Evolutionary conservation across 2,329 filamentous ascomycete genomes (phyloP).

Genomic region (Neopestalotiopsis clavispora): DNA sequence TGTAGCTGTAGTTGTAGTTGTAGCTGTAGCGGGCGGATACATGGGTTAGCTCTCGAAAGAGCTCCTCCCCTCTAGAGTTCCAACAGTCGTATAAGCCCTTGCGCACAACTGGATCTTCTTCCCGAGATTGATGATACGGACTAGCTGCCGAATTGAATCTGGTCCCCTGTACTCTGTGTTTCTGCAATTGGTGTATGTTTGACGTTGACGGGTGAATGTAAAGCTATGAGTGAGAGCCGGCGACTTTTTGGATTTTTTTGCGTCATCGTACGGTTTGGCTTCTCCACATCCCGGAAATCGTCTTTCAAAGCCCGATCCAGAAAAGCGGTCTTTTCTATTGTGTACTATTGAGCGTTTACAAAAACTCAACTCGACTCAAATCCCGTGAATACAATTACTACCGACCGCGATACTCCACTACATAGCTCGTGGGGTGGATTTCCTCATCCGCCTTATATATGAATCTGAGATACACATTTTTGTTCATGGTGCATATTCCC

Average conservation of each 20-base stretch:
- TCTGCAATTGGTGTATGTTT: not conserved
- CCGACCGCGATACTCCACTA: too few species aligned
- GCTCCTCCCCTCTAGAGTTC: too few species aligned
- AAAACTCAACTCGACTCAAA: not conserved
- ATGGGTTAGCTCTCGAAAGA: not conserved
- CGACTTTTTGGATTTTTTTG: slow-evolving; percentile 10
- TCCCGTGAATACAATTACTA: not conserved
- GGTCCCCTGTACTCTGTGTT: not conserved
- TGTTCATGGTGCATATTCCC: too few species aligned
- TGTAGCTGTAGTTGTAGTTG: too few species aligned
- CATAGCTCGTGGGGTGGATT: too few species aligned
- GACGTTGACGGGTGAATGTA: not conserved
- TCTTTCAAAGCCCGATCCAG: slow-evolving; percentile 3
- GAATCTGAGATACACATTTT: too few species aligned
- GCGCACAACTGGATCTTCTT: too few species aligned
- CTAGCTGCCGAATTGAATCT: not conserved
- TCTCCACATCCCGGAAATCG: slow-evolving; percentile 8
- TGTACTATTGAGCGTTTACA: not conserved
- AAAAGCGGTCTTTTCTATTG: not conserved
- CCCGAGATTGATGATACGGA: too few species aligned
- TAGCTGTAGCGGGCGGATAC: not conserved
- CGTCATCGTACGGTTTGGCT: slow-evolving; percentile 14
- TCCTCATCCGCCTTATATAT: too few species aligned
- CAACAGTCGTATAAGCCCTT: too few species aligned
- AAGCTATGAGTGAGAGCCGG: not conserved